These are phyloP conservation scores for Polymyxa betae DNA, from an alignment of 208 protist genomes.

Conservation along the genomic window DNA sequence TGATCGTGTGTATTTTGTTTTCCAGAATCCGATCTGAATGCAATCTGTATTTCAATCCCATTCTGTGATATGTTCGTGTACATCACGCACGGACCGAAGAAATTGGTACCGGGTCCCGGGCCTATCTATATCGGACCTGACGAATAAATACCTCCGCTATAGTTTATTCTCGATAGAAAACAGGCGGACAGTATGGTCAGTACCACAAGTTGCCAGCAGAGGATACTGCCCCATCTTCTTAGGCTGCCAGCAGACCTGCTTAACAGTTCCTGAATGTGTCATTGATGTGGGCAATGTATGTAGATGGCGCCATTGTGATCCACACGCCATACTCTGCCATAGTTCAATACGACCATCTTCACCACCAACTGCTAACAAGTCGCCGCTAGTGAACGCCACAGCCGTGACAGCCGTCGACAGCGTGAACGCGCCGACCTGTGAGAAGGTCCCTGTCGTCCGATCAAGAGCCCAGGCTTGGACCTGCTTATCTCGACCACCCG, in stretches of 20 bases:
- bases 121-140: no score
- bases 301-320: neutral
- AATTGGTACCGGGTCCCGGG: no score
- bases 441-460: neutral
- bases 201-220: neutral
- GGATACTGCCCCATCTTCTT: neutral
- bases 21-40: no score
- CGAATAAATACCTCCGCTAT: no score
- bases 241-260: neutral
- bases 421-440: neutral
- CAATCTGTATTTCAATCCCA: no score
- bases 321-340: neutral
- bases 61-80: no score
- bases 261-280: neutral
- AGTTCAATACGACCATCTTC: neutral
- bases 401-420: neutral
- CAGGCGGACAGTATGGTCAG: slow-evolving; percentile 37
- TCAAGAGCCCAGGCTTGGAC: neutral
- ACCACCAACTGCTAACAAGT: neutral
- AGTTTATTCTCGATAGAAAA: neutral
- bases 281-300: neutral
- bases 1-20: no score
- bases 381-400: neutral
- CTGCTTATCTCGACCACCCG: neutral
- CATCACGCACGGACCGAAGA: no score